phyloP scores from a whole-genome alignment of 805 yeast species.

The Suhomyces vadensis region DNA sequence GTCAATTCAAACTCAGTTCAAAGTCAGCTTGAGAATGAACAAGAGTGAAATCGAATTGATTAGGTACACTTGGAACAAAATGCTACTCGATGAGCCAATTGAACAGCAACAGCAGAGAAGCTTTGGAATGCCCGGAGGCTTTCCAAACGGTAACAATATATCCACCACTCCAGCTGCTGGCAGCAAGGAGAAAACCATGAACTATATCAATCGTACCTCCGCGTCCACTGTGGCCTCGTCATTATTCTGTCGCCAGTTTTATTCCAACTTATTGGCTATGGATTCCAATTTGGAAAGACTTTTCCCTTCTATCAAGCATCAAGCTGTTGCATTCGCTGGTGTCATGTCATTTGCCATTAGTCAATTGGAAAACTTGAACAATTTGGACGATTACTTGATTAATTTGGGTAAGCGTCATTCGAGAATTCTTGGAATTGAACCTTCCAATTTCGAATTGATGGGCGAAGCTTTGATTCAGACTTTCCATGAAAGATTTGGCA shows the following conservation, averaged over 20 bases:
- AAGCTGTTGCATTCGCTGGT: constrained; percentile 79
- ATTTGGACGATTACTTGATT: constrained; percentile 58
- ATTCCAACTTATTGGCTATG: constrained; percentile 63
- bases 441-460: constrained; percentile 67
- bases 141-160: constrained; percentile 20
- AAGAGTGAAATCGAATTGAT: constrained; percentile 45
- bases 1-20: constrained; percentile 16
- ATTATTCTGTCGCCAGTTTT: constrained; percentile 74
- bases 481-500: constrained; percentile 61
- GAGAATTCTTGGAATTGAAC: constrained; percentile 71
- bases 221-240: constrained; percentile 40
- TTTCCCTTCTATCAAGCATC: constrained; percentile 77
- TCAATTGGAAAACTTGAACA: constrained; percentile 58
- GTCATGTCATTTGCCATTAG: constrained; percentile 68
- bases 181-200: constrained; percentile 13
- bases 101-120: constrained; percentile 15
- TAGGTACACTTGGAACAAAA: constrained; percentile 47
- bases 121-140: constrained; percentile 38
- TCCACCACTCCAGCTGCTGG: constrained; percentile 6
- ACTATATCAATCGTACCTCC: constrained; percentile 15
- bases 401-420: constrained; percentile 74
- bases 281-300: constrained; percentile 59
- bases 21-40: constrained; percentile 21
- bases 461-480: constrained; percentile 72
- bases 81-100: constrained; percentile 38